These are phyloP conservation scores for Fermentozyma sake DNA, from an alignment of 1,139 yeast species.

Conservation along the genomic window DNA sequence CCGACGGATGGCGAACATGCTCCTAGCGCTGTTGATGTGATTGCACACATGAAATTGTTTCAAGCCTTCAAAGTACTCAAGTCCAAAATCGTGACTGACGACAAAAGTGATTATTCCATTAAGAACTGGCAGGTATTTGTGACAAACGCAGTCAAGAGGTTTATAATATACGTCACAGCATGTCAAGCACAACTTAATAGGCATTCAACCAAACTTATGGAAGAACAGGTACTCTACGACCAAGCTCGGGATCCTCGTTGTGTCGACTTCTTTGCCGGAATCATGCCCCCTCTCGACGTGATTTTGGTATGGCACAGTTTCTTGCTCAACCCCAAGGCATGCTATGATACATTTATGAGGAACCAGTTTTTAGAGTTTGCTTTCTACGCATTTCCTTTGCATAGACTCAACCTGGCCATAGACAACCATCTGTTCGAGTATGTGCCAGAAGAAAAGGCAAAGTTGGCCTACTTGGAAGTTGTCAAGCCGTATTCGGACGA, in stretches of 20 bases:
- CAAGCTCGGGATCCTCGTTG: constrained; percentile 4
- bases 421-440: constrained; percentile 18
- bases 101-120: constrained; percentile 2
- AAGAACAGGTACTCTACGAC: constrained; percentile 1
- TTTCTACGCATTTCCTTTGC: constrained; percentile 24
- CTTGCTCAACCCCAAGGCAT: constrained; percentile 23
- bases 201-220: neutral
- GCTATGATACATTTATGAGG: constrained; percentile 25
- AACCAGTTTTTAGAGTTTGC: constrained; percentile 19
- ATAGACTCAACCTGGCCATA: constrained; percentile 16
- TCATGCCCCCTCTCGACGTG: constrained; percentile 33
- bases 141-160: constrained; percentile 26
- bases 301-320: constrained; percentile 40
- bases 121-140: constrained; percentile 29
- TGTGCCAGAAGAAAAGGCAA: constrained; percentile 8
- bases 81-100: constrained; percentile 3
- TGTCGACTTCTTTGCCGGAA: no score
- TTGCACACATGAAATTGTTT: constrained; percentile 30
- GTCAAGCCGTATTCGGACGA: constrained; percentile 4
- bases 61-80: constrained; percentile 24
- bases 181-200: constrained; percentile 5
- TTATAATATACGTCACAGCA: constrained; percentile 22
- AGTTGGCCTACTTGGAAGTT: constrained; percentile 5
- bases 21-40: constrained; percentile 10
- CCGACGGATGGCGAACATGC: no score